phyloP scores from a whole-genome alignment of 2,329 filamentous ascomycete species.

The Phyllosticta citribraziliensis region DNA sequence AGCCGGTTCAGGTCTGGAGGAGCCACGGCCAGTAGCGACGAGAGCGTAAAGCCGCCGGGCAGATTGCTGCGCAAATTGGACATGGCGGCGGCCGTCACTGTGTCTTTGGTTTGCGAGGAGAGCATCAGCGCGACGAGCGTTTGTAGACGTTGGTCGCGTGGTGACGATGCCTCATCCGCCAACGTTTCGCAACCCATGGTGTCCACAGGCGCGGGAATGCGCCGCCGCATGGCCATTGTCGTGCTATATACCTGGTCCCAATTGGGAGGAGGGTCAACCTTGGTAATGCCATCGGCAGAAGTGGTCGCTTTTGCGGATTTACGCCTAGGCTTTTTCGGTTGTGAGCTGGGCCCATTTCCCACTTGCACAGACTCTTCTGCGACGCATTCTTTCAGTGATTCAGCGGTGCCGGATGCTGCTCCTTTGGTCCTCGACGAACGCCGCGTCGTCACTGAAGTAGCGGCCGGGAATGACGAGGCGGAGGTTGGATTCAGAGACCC shows the following conservation, averaged over 20 bases:
- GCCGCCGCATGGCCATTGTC: slow-evolving; percentile 68
- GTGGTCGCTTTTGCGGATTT: slow-evolving; percentile 26
- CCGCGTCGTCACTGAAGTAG: slow-evolving; percentile 13
- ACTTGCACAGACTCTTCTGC: neutral
- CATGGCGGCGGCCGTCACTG: slow-evolving; percentile 79
- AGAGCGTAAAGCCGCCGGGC: slow-evolving; percentile 56
- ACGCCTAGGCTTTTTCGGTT: slow-evolving; percentile 26
- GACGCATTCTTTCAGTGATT: neutral
- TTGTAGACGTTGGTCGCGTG: slow-evolving; percentile 64
- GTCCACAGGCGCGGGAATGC: slow-evolving; percentile 73
- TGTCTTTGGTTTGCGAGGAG: slow-evolving; percentile 87
- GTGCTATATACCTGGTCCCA: slow-evolving; percentile 76
- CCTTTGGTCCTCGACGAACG: slow-evolving; percentile 12
- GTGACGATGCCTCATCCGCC: slow-evolving; percentile 43
- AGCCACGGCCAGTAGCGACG: slow-evolving; percentile 65
- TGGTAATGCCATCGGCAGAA: slow-evolving; percentile 24
- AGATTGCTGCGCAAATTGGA: slow-evolving; percentile 66
- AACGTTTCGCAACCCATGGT: slow-evolving; percentile 92
- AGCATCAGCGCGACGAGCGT: slow-evolving; percentile 84
- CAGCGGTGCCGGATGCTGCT: neutral
- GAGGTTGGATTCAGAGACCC: slow-evolving; percentile 15
- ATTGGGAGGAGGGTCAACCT: slow-evolving; percentile 56
- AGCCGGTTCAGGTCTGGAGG: slow-evolving; percentile 58
- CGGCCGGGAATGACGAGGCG: slow-evolving; percentile 13
- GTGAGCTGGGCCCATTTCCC: neutral